Base-by-base conservation (phyloP, 208 protist species). In the Leptomonas pyrrhocoris region DNA sequence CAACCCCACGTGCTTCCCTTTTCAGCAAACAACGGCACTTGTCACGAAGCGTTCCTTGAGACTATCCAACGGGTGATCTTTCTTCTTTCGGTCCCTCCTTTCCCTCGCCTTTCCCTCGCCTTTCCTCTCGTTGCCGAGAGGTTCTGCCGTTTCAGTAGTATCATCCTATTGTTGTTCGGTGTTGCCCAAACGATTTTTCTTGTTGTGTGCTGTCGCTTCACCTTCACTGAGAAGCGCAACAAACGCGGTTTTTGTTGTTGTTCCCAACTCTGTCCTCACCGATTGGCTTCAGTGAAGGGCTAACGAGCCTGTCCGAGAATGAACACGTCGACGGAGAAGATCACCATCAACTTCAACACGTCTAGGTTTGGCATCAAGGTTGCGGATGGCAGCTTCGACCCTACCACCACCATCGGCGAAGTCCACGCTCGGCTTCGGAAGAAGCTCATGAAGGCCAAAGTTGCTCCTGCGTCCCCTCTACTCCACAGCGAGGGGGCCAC, bases 271-370 rank as follows among this genome's bases (percentile, higher is more conserved):
- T 13, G 38, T 42, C 38, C 38, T 13, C 38, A 13, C 38, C 6
- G 6, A 6, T 42, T 42, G 9, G 38, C n/a, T n/a, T n/a, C n/a
- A n/a, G n/a, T n/a, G n/a, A n/a, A n/a, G n/a, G n/a, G n/a, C n/a
- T n/a, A n/a, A n/a, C n/a, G n/a, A n/a, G n/a, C n/a, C n/a, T n/a
- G n/a, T n/a, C n/a, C n/a, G n/a, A 21, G 15, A 28, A 71, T 71
- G 62, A 74, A 67, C 34, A 66, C 49, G 4, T 30, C 74, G 31
- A 28, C 31, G 48, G 73, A 81, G 34, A 92, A 88, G 50, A 81
- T 92, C 36, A 88, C 79, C 0, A 50, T 92, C 30, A 80, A 62
- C 59, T 84, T 92, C 49, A 84, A 85, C 64, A 85, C 80, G 1
- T 60, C 75, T 25, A 55, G 75, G 18, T 85, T 85, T 21, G 80